Evolutionary conservation across 495 filamentous ascomycete species (phyloP), one percentile per base, ranked within the genome.

Genomic region (Amphirosellinia nigrospora): DNA sequence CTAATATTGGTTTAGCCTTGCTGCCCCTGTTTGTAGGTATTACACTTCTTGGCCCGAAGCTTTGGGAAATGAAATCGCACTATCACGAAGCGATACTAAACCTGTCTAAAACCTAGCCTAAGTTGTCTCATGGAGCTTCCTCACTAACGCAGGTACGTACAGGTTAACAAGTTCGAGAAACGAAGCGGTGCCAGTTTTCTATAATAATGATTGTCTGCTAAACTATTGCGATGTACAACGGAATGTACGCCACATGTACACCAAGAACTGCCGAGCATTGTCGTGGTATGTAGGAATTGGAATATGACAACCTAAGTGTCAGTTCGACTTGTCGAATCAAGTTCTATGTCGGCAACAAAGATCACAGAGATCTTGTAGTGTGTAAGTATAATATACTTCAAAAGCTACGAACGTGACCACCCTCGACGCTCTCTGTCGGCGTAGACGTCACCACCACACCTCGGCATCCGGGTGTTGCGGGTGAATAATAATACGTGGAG

Each of bases 11-110:
- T 36, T 36, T 21, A 36, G 32, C 21, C 16, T 21, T 58, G 10
- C 30, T 53, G 10, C 30, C 36, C 15, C 13, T 56, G 6, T 13
- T 56, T 32, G 28, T 56, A 56, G 19, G 3, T 36, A 28, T 23
- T 28, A 28, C 48, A 4, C 26, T 53, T 1, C 23, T 10, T 21
- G 36, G 16, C 62, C n/a, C 32, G 11, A 52, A 32, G 15, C 26
- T 65, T 28, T 13, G n/a, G 62, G 28, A 52, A 64, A 64, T 63
- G 62, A 64, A 38, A 28, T 19, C 38, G 30, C 32, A 23, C 23
- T n/a, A 19, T 38, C 39, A 26, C n/a, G 39, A 39, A 7, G 13
- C 21, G 2, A 26, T 16, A 7, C 45, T 38, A 65, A 34, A 10
- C 63, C 30, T 26, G 21, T 52, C 28, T 15, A 6, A 23, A n/a